Conservation (phyloP, 306 rosid species). For the Dryas drummondii region DNA sequence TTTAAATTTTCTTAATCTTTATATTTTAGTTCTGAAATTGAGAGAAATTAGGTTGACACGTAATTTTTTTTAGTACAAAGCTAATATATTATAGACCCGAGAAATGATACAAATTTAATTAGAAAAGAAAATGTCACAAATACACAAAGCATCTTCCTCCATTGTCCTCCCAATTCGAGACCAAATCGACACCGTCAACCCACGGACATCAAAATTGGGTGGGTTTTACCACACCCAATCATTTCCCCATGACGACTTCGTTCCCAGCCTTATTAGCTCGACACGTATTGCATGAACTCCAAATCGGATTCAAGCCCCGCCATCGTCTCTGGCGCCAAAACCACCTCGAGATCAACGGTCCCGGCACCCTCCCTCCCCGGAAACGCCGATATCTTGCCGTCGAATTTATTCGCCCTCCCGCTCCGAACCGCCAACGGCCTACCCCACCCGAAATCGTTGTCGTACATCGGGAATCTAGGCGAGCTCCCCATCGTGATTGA, state of each 20-base stretch:
- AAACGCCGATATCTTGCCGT: slow-evolving; percentile 66
- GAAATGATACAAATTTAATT: not conserved
- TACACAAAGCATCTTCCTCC: not conserved
- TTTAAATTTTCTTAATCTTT: no score
- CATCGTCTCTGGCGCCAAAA: slow-evolving; percentile 77
- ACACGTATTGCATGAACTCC: slow-evolving; percentile 77
- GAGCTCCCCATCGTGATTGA: slow-evolving; percentile 91
- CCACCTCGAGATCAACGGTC: slow-evolving; percentile 76
- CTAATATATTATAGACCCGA: no score
- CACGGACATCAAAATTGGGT: not conserved
- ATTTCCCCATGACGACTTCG: not conserved
- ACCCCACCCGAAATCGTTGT: slow-evolving; percentile 77
- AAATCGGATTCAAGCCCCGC: slow-evolving; percentile 56
- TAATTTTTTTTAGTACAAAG: no score
- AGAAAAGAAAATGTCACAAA: not conserved
- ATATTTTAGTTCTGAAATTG: no score
- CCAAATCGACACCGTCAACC: not conserved
- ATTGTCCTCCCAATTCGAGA: no score
- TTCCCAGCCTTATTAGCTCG: slow-evolving; percentile 11
- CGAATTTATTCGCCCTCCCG: slow-evolving; percentile 62
- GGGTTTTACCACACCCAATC: not conserved
- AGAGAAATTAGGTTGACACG: no score
- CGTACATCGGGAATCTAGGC: slow-evolving; percentile 90
- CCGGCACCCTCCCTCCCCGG: slow-evolving; percentile 81
- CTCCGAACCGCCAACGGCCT: slow-evolving; percentile 80